Evolutionary conservation across 1,284 basidiomycete species (phyloP).

Genomic region (Microbotryum lychnidis-dioicae): DNA sequence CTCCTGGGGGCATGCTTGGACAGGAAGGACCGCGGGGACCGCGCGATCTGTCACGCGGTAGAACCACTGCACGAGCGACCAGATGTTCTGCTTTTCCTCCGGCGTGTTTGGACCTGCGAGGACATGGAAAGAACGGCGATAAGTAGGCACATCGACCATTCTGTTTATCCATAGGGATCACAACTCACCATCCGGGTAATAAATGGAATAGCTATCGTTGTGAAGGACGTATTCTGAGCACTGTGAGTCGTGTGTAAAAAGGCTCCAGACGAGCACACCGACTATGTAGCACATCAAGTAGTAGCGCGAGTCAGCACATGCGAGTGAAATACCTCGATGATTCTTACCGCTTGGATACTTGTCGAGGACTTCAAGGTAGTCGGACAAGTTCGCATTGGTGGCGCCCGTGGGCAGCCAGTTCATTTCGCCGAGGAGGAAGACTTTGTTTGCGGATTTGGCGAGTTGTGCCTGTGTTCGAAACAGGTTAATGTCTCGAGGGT

Average conservation of each 20-base stretch:
- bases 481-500: too few species aligned
- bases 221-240: conserved; percentile 9
- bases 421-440: conserved; percentile 32
- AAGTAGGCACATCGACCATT: too few species aligned
- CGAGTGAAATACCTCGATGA: not conserved
- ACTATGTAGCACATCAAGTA: conserved; percentile 2
- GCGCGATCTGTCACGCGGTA: conserved; percentile 22
- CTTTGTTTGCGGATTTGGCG: conserved; percentile 12
- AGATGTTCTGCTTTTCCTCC: conserved; percentile 11
- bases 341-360: not conserved
- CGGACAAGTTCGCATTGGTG: too few species aligned
- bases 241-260: conserved; percentile 4
- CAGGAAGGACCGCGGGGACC: conserved; percentile 18
- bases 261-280: conserved; percentile 15
- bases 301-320: not conserved
- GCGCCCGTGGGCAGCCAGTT: conserved; percentile 21
- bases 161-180: too few species aligned
- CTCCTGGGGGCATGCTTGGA: conserved; percentile 28
- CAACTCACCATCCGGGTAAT: conserved; percentile 14
- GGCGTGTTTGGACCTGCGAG: not conserved
- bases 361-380: conserved; percentile 4
- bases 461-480: too few species aligned
- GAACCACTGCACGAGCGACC: conserved; percentile 14
- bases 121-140: too few species aligned
- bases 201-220: conserved; percentile 8